These are phyloP conservation scores for Metarhizium album DNA, from an alignment of 2,329 filamentous ascomycete genomes.

Conservation along the genomic window DNA sequence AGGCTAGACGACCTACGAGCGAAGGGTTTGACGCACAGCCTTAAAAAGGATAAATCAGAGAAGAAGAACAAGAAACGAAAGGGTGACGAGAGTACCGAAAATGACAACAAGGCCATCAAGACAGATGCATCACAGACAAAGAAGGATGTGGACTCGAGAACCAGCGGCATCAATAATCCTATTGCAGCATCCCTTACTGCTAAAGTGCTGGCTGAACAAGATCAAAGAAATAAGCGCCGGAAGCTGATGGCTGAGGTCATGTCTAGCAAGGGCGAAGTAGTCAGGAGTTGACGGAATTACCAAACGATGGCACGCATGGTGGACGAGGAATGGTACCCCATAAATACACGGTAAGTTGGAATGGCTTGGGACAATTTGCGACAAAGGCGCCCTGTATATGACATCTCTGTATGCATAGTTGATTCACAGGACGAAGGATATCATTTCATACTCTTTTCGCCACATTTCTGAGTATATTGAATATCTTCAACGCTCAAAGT, in stretches of 20 bases:
- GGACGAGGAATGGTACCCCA: conserved; percentile 1
- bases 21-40: conserved; percentile 67
- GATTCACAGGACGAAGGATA: not conserved
- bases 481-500: not conserved
- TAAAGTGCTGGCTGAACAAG: conserved; percentile 78
- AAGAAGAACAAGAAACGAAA: conserved; percentile 61
- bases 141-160: conserved; percentile 22
- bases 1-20: conserved; percentile 59
- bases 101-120: conserved; percentile 31
- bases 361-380: not conserved
- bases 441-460: not conserved
- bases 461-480: not conserved
- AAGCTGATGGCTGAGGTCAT: conserved; percentile 42
- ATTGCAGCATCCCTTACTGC: conserved; percentile 77
- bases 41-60: conserved; percentile 66
- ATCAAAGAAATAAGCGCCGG: conserved; percentile 66
- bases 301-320: not conserved
- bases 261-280: conserved; percentile 4
- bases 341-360: not conserved
- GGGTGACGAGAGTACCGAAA: conserved; percentile 24
- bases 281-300: not conserved
- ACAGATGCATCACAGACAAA: conserved; percentile 17
- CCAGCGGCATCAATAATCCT: conserved; percentile 72
- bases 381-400: not conserved
- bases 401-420: not conserved